A percentile compares a stretch with the other conserved stretches of the same genome.
Conservation (phyloP, 371 early-diverging fungal species). For the Zychaea mexicana region DNA sequence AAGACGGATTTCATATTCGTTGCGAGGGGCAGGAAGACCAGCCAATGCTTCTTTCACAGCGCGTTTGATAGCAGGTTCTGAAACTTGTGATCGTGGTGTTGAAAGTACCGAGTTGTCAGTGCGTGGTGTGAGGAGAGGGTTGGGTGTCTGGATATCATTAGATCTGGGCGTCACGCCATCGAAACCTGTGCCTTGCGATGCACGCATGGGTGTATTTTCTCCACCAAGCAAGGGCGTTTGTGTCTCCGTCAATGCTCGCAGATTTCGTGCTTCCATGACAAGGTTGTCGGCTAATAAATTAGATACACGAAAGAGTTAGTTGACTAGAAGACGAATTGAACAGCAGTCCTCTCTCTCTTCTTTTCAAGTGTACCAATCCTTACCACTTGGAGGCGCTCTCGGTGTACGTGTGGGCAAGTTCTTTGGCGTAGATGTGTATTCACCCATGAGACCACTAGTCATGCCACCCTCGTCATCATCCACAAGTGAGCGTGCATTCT, state of each 20-base stretch:
- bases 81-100: conserved; percentile 59
- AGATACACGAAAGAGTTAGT: not conserved
- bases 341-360: too few species aligned
- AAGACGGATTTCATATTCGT: conserved; percentile 91
- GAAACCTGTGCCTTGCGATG: conserved; percentile 60
- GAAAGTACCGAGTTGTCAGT: conserved; percentile 34
- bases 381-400: conserved; percentile 69
- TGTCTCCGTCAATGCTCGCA: conserved; percentile 70
- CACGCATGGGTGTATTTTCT: conserved; percentile 51
- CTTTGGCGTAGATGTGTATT: conserved; percentile 67
- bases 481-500: conserved; percentile 74
- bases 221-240: conserved; percentile 93
- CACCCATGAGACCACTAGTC: conserved; percentile 71
- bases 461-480: conserved; percentile 59
- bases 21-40: conserved; percentile 88
- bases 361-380: too few species aligned
- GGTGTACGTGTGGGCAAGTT: conserved; percentile 63
- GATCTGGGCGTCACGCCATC: conserved; percentile 71
- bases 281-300: conserved; percentile 59
- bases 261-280: conserved; percentile 82
- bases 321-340: too few species aligned
- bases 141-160: conserved; percentile 76
- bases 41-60: conserved; percentile 58
- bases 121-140: conserved; percentile 74
- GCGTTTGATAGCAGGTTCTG: conserved; percentile 53